A percentile compares a stretch with the other conserved stretches of the same genome.
Conservation (phyloP, 2,329 filamentous ascomycete genomes). For the Fusarium napiforme region DNA sequence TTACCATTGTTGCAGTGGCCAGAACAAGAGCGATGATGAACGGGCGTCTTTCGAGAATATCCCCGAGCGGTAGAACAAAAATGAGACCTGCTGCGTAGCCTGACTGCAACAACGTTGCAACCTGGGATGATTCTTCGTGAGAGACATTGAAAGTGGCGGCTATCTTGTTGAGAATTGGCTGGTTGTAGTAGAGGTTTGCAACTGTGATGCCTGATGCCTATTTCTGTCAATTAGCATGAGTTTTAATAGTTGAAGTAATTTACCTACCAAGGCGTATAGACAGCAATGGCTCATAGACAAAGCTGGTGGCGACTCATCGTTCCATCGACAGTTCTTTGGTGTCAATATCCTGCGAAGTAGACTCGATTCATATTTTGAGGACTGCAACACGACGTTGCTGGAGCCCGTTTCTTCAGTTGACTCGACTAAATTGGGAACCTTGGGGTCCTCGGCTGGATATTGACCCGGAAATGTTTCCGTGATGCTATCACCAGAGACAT, state of each 20-base stretch:
- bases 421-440: conserved; percentile 1
- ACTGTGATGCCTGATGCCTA: conserved; percentile 74
- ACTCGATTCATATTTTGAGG: conserved; percentile 39
- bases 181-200: conserved; percentile 84
- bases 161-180: conserved; percentile 81
- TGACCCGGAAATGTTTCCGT: conserved; percentile 7
- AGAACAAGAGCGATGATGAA: conserved; percentile 76
- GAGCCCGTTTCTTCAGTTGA: conserved; percentile 29
- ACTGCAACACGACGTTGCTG: background rate
- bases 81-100: conserved; percentile 81
- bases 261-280: conserved; percentile 71
- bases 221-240: background rate
- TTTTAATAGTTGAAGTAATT: no score
- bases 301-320: conserved; percentile 71
- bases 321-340: conserved; percentile 74
- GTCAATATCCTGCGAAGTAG: conserved; percentile 52
- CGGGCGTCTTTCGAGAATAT: conserved; percentile 72
- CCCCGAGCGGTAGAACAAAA: conserved; percentile 80
- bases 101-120: conserved; percentile 82
- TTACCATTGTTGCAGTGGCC: conserved; percentile 74
- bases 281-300: conserved; percentile 77
- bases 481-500: conserved; percentile 11
- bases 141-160: conserved; percentile 76
- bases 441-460: background rate
- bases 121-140: conserved; percentile 72